phyloP scores from a whole-genome alignment of 805 yeast species.

The Wickerhamomyces mucosus region DNA sequence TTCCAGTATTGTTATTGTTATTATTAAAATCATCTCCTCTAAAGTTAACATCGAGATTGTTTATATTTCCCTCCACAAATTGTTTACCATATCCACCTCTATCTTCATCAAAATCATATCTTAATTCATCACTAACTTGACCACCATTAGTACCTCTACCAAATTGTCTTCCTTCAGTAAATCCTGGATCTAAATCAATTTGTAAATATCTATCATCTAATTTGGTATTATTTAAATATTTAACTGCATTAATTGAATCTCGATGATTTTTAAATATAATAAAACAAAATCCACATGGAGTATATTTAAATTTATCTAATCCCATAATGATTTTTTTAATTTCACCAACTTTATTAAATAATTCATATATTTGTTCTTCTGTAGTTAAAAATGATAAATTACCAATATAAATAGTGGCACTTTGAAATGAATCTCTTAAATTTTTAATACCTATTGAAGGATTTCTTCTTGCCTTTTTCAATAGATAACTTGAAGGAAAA shows the following conservation, averaged over 20 bases:
- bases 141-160: conserved; percentile 94
- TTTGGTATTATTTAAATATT: conserved; percentile 71
- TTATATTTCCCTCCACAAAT: conserved; percentile 9
- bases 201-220: conserved; percentile 76
- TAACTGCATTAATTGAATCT: conserved; percentile 75
- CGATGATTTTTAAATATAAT: conserved; percentile 62
- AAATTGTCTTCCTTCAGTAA: conserved; percentile 89
- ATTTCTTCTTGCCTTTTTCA: conserved; percentile 47
- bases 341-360: conserved; percentile 67
- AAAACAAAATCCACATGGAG: conserved; percentile 97
- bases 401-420: conserved; percentile 84
- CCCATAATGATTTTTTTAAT: conserved; percentile 88
- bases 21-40: neutral
- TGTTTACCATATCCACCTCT: conserved; percentile 33
- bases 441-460: conserved; percentile 45
- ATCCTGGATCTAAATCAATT: conserved; percentile 94
- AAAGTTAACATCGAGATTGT: conserved; percentile 7
- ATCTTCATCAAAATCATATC: conserved; percentile 40
- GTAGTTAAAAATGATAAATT: conserved; percentile 84
- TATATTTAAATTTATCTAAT: conserved; percentile 75
- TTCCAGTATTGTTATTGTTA: neutral
- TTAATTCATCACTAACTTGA: conserved; percentile 67
- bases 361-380: conserved; percentile 87
- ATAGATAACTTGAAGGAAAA: conserved; percentile 59
- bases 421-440: conserved; percentile 52